Conservation (phyloP, 2,329 filamentous ascomycete genomes). For the Pseudogymnoascus sp. region DNA sequence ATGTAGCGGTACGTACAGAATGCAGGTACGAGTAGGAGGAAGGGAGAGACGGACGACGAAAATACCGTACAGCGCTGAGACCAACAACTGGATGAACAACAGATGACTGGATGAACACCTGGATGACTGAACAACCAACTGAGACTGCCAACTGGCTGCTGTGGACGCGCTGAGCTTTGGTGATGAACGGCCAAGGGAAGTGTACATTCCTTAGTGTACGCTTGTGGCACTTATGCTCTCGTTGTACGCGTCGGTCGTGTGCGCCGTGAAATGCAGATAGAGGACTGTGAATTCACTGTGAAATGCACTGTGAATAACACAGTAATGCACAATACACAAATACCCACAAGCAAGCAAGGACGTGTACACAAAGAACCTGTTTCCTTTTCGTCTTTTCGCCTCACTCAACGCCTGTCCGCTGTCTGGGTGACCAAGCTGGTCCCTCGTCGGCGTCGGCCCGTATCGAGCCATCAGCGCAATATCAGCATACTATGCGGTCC, state of each 20-base stretch:
- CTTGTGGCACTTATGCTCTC: background rate
- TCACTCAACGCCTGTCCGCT: background rate
- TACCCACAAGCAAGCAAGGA: background rate
- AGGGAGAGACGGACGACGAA: background rate
- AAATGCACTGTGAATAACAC: background rate
- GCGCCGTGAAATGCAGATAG: no score
- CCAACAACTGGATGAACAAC: no score
- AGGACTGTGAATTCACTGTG: no score
- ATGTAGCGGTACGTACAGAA: background rate
- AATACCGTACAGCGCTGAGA: background rate
- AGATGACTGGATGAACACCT: no score
- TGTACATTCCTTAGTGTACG: no score
- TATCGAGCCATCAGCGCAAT: background rate
- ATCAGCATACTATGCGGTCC: background rate
- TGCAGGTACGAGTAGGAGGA: background rate
- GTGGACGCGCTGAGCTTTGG: background rate
- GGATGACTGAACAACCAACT: no score
- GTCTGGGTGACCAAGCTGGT: background rate
- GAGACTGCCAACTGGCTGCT: background rate
- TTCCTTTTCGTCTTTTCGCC: background rate
- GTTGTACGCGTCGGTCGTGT: background rate
- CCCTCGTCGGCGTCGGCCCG: background rate
- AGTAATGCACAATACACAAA: background rate
- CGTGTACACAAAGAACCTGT: background rate
- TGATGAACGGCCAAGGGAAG: no score